Evolutionary conservation across 2,329 filamentous ascomycete species (phyloP).

Genomic region (Paramyrothecium roridum): DNA sequence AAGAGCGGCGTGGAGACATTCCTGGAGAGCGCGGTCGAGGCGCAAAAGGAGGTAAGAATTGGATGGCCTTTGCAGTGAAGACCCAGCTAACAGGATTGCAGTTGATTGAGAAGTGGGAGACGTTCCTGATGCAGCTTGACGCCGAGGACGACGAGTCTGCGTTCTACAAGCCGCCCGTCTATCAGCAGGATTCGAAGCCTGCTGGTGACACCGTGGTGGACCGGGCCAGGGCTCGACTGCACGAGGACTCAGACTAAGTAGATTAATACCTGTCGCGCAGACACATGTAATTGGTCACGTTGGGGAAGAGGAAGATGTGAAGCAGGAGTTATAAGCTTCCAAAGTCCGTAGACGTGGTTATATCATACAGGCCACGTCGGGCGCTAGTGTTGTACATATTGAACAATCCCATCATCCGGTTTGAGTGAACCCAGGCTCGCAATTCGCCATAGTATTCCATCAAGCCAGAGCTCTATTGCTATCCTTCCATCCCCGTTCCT

Average conservation of each 20-base stretch:
- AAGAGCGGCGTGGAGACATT: conserved; percentile 98
- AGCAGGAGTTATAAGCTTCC: background rate
- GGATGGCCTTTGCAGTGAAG: too few species aligned
- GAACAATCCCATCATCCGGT: conserved; percentile 18
- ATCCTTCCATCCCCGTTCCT: conserved; percentile 5
- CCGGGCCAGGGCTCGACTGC: conserved; percentile 54
- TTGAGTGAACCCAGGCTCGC: conserved; percentile 9
- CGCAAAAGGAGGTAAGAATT: conserved; percentile 85
- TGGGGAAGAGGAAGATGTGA: background rate
- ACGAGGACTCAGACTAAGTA: conserved; percentile 56
- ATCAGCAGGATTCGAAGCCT: conserved; percentile 45
- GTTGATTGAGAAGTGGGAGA: conserved; percentile 92
- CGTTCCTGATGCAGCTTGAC: conserved; percentile 93
- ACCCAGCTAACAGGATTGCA: conserved; percentile 26
- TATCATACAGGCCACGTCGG: conserved; percentile 31
- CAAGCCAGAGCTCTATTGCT: background rate
- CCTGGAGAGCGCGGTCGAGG: conserved; percentile 92
- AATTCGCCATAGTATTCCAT: conserved; percentile 9
- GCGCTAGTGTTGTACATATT: conserved; percentile 30
- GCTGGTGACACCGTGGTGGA: conserved; percentile 58
- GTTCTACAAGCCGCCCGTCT: conserved; percentile 63
- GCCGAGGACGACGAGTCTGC: conserved; percentile 80
- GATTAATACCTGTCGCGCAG: background rate
- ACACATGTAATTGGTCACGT: background rate
- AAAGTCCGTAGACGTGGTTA: conserved; percentile 21